Evolutionary conservation across 1,284 basidiomycete genomes (phyloP).

Genomic region (Marasmius oreades): DNA sequence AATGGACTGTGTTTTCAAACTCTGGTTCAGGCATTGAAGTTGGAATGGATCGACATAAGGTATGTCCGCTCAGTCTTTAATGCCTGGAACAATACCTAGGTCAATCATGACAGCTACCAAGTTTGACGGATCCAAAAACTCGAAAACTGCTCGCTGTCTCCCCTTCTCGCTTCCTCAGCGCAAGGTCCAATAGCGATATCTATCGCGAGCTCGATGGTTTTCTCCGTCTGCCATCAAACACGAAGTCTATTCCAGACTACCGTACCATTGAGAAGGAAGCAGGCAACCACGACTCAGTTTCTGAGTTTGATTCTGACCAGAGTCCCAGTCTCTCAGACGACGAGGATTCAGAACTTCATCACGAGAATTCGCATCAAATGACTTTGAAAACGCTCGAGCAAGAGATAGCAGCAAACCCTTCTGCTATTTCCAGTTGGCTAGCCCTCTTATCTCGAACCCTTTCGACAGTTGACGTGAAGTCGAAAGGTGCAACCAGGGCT

Average conservation of each 20-base stretch:
- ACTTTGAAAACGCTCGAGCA: constrained; percentile 58
- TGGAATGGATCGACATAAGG: constrained; percentile 47
- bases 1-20: constrained; percentile 45
- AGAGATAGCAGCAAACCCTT: constrained; percentile 46
- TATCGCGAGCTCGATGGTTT: constrained; percentile 66
- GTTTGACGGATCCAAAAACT: constrained; percentile 53
- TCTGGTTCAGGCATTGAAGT: constrained; percentile 60
- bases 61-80: constrained; percentile 20
- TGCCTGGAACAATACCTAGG: constrained; percentile 8
- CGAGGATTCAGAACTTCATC: constrained; percentile 27
- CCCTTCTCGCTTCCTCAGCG: constrained; percentile 41
- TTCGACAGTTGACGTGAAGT: constrained; percentile 50
- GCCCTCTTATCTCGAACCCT: constrained; percentile 58
- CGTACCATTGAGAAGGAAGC: constrained; percentile 44
- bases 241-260: constrained; percentile 34
- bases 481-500: constrained; percentile 62
- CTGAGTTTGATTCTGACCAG: constrained; percentile 38
- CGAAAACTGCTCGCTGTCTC: constrained; percentile 47
- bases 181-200: constrained; percentile 32
- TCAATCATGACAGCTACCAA: constrained; percentile 38
- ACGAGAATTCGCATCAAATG: constrained; percentile 50
- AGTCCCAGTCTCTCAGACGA: constrained; percentile 24
- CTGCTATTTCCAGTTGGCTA: constrained; percentile 60
- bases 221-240: constrained; percentile 47
- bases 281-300: constrained; percentile 28